Base-by-base conservation (phyloP, 2,329 filamentous ascomycete species). In the Pseudocercospora crystallina region DNA sequence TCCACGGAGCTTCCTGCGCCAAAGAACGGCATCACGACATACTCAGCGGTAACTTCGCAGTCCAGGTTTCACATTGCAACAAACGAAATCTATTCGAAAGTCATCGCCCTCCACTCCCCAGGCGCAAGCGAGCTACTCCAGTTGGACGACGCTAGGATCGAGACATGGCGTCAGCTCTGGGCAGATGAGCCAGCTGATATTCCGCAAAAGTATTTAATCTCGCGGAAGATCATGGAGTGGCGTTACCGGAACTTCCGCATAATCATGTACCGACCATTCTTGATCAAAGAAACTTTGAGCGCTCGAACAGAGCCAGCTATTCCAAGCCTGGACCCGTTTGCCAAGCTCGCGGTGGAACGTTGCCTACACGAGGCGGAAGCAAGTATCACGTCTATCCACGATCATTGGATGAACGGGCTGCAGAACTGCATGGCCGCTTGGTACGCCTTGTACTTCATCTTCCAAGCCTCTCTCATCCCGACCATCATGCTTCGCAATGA, bases 361-460 rank as follows among this genome's bases (percentile, higher is more conserved):
- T 77, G 75, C 50, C 64, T 77, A 5, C 60, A 61, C 0, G 73
- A 74, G 49, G 74, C 75, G 7, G 67, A 72, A 49, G 64, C 63
- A 30, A 73, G 69, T 5, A 75, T 77, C 34, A 46, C 60, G 1
- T 67, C 65, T 8, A 75, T 76, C 34, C 62, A 65, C 15, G 60
- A 60, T 0, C 76, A 69, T 50, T 76, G 74, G 69, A 60, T 64
- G 1, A 49, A 61, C 0, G 62, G 69, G 15, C 65, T 69, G 12
- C 71, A 71, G 26, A 73, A 68, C 2, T 65, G 71, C 5, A 63
- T 77, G 47, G 66, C 65, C 7, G 71, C 73, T 7, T 76, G 75
- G 74, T 77, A 77, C 52, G 69, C 67, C 1, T 71, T 75, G 34
- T 78, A 76, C 56, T 78, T 78, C 49, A 65, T 78, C 5, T 79